Evolutionary conservation across 1,284 basidiomycete species (phyloP), one percentile per base, ranked within the genome.

Genomic region (Pseudozyma thailandica): DNA sequence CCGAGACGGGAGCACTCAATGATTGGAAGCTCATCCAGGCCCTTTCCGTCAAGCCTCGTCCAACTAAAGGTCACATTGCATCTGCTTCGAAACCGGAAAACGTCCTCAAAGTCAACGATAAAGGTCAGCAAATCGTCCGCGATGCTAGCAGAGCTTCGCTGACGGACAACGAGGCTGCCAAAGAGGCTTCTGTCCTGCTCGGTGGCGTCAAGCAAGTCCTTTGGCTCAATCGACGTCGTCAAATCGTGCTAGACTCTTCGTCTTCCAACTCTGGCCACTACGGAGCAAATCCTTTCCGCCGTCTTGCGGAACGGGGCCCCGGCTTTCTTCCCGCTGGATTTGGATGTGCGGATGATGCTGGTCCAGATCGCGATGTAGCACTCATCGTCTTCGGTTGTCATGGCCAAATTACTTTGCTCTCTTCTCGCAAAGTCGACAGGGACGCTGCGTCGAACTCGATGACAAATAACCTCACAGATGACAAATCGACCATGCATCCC

Each of bases 81-180:
- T 20, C 44, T 8, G 21, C 46, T 1, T 4, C 42, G 5, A 56
- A 50, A 20, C 10, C 52, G 10, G 56, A 56, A 35, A 63, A 73
- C n/a, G 71, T 69, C 18, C 50, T 73, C 53, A 64, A 69, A 31
- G 64, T 69, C 23, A 59, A 73, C 20, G 60, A 63, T 13, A 55
- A 56, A 12, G 60, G 60, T 6, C 59, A 69, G 21, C 55, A 62
- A 6, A 44, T 70, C 16, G 33, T 41, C 6, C 31, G 35, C 3
- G 51, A 62, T 18, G 43, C 20, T n/a, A 55, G 15, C 37, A 31
- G 45, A 13, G 33, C 59, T 10, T 59, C 65, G 3, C 52, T 54
- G 3, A 18, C 50, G 13, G 25, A 39, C 9, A 20, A 21, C 4
- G 43, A 63, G 6, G n/a, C 39, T 38, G 33, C 16, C 39, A 37